A percentile compares a stretch with the other conserved stretches of the same genome.
Evolutionary conservation across 2,329 filamentous ascomycete genomes (phyloP).

Genomic region (Cytospora chrysosperma): DNA sequence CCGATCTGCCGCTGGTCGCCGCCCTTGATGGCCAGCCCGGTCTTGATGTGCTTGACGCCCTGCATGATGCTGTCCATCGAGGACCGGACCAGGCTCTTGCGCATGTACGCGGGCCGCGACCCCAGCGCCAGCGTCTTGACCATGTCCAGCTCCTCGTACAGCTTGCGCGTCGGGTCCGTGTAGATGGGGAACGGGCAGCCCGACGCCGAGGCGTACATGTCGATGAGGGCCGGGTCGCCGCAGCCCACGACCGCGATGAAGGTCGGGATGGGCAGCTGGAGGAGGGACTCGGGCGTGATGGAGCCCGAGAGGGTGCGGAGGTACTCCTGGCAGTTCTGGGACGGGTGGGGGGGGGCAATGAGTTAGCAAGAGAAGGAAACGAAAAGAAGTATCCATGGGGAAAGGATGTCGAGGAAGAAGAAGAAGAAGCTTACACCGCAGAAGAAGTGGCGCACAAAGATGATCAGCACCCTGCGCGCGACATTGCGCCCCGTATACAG

Average conservation of each 20-base stretch:
- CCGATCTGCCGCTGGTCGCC: conserved; percentile 70
- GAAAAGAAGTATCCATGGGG: no score
- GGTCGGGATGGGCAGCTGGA: conserved; percentile 53
- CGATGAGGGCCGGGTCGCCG: conserved; percentile 66
- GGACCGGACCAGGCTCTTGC: conserved; percentile 50
- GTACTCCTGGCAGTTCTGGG: conserved; percentile 74
- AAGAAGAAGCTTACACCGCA: conserved; percentile 65
- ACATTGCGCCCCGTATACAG: conserved; percentile 57
- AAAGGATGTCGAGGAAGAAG: no score
- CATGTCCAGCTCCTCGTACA: conserved; percentile 71
- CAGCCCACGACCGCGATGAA: conserved; percentile 71
- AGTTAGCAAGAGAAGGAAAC: no score
- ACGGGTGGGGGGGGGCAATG: no score
- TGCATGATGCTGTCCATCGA: conserved; percentile 56
- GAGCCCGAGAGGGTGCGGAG: conserved; percentile 60
- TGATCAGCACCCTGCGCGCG: conserved; percentile 60
- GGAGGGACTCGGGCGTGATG: conserved; percentile 53
- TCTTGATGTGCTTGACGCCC: conserved; percentile 56
- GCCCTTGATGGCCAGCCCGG: conserved; percentile 59
- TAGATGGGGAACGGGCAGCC: conserved; percentile 72
- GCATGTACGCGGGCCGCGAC: conserved; percentile 61
- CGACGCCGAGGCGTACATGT: conserved; percentile 62
- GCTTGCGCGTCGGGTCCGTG: conserved; percentile 66
- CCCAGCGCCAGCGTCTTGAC: conserved; percentile 61
- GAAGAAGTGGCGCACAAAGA: conserved; percentile 80